Percentiles rank a stretch among this genome's conserved stretches.
Evolutionary conservation across 148 eudicot species (phyloP).

Genomic region (Amaranthus hypochondriacus): DNA sequence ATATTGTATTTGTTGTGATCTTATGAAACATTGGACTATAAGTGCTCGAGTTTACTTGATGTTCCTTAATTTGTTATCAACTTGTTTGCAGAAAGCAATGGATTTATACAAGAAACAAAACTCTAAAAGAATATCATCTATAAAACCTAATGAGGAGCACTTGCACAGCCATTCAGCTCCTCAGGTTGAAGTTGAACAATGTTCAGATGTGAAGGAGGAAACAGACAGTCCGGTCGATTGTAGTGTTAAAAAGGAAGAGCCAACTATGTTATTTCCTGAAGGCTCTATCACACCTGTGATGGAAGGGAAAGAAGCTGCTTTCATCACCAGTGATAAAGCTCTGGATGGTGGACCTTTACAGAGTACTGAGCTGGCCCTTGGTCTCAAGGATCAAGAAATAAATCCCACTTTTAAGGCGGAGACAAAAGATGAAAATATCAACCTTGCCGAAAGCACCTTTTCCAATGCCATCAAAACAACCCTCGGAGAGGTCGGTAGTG

Average conservation of each 20-base stretch:
- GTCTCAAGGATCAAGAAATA: constrained; percentile 9
- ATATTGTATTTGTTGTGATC: background rate
- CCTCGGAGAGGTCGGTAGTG: constrained; percentile 11
- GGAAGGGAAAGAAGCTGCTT: constrained; percentile 10
- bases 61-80: background rate
- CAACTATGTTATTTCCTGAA: background rate
- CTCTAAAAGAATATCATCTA: constrained; percentile 16
- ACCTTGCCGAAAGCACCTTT: constrained; percentile 11
- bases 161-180: constrained; percentile 7
- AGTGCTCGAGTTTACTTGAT: background rate
- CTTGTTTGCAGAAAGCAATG: constrained; percentile 37
- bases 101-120: constrained; percentile 36
- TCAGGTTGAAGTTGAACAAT: constrained; percentile 8
- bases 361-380: constrained; percentile 9
- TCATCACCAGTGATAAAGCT: background rate
- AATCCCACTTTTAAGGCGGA: background rate
- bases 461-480: constrained; percentile 15
- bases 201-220: background rate
- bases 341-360: background rate
- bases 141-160: constrained; percentile 8
- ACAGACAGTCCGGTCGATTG: constrained; percentile 2
- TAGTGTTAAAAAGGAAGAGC: constrained; percentile 15
- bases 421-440: constrained; percentile 14
- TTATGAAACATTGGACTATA: background rate
- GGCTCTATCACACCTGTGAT: background rate